Percentiles rank a stretch among this genome's conserved stretches.
These are phyloP conservation scores for Dimargaris cristalligena DNA, from an alignment of 192 early-diverging fungal species.

Conservation along the genomic window DNA sequence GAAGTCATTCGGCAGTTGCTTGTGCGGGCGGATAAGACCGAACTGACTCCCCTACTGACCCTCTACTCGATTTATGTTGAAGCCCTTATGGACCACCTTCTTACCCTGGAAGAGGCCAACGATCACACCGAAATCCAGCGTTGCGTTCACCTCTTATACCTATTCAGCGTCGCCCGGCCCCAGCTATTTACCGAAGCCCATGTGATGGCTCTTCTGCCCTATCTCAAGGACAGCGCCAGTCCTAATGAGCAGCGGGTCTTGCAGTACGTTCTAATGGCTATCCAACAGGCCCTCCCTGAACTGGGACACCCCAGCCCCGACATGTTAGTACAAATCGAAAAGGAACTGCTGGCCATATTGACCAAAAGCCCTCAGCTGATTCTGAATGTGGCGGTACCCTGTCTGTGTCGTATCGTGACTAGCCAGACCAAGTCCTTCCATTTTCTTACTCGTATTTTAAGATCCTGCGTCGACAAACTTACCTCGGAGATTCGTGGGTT, in stretches of 20 bases:
- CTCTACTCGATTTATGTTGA: conserved; percentile 53
- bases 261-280: conserved; percentile 31
- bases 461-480: conserved; percentile 33
- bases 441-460: conserved; percentile 10
- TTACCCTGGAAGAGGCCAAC: conserved; percentile 40
- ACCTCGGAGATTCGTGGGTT: conserved; percentile 25
- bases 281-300: conserved; percentile 34
- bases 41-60: conserved; percentile 30
- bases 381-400: conserved; percentile 46
- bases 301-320: conserved; percentile 30
- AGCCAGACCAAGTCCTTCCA: conserved; percentile 27
- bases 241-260: conserved; percentile 30
- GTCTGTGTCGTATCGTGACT: conserved; percentile 49
- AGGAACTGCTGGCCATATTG: conserved; percentile 37
- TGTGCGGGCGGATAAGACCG: conserved; percentile 20
- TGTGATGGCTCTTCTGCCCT: conserved; percentile 34
- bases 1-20: conserved; percentile 20
- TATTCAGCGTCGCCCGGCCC: conserved; percentile 17
- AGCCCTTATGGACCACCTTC: conserved; percentile 51
- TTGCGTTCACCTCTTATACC: conserved; percentile 16
- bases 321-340: conserved; percentile 37
- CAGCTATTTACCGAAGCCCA: conserved; percentile 17
- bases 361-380: conserved; percentile 42
- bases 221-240: conserved; percentile 27
- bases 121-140: conserved; percentile 10